phyloP scores from a whole-genome alignment of 768 basidiomycete genomes.

The Phylloporus rhodoxanthus region DNA sequence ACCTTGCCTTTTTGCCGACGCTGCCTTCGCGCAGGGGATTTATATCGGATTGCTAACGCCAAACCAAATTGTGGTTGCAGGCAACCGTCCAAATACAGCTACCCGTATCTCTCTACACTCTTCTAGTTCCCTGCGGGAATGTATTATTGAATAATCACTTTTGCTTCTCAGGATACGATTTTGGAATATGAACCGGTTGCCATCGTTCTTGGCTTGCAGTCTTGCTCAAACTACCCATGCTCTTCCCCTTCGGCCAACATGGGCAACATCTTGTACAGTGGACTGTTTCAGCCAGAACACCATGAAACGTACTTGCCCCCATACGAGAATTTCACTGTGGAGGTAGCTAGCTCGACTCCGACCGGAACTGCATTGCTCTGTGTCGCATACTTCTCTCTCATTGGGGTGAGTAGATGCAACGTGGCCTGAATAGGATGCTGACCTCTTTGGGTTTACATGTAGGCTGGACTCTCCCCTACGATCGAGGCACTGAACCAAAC shows the following conservation, averaged over 20 bases:
- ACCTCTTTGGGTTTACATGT: not conserved
- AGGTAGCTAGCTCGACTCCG: conserved; percentile 28
- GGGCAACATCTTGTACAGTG: conserved; percentile 45
- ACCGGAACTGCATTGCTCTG: conserved; percentile 33
- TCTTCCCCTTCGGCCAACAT: conserved; percentile 25
- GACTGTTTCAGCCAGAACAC: conserved; percentile 36
- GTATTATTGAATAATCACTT: not conserved
- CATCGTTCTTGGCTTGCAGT: conserved; percentile 40
- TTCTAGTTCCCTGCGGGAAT: not conserved
- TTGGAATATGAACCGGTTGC: conserved; percentile 40
- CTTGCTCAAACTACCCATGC: conserved; percentile 31
- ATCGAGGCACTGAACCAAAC: conserved; percentile 32
- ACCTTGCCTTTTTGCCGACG: conserved; percentile 25
- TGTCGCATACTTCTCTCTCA: conserved; percentile 34
- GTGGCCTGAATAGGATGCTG: not conserved
- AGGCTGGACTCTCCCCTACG: conserved; percentile 32
- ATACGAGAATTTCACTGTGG: conserved; percentile 42
- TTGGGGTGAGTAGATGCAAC: conserved; percentile 34
- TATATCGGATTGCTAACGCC: conserved; percentile 36
- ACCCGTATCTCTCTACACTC: conserved; percentile 30
- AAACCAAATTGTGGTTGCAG: conserved; percentile 30
- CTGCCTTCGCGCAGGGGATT: conserved; percentile 38
- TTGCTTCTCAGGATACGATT: conserved; percentile 28
- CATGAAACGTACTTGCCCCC: conserved; percentile 30
- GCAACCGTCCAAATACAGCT: conserved; percentile 42